These are phyloP conservation scores for Ceratocystiopsis sp. DNA, from an alignment of 2,329 filamentous ascomycete genomes.

Conservation along the genomic window DNA sequence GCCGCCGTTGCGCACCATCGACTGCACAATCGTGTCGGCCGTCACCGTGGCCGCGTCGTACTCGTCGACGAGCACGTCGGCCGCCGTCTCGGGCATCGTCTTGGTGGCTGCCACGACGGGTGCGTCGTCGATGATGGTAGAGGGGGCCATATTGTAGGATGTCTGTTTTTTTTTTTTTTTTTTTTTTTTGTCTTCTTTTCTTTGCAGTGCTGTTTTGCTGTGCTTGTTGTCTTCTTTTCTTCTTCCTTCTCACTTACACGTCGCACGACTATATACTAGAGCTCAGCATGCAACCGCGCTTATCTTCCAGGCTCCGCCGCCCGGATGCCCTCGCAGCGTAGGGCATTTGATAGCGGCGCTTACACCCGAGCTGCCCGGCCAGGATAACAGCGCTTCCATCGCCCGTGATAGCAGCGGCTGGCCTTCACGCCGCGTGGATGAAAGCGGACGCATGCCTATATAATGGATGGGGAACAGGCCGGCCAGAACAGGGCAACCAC, in stretches of 20 bases:
- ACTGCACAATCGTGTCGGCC: neutral
- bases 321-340: no score
- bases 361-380: constrained; percentile 5
- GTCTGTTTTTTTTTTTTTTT: no score
- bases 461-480: no score
- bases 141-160: no score
- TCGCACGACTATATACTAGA: neutral
- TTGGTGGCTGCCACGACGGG: no score
- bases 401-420: constrained; percentile 13
- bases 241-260: neutral
- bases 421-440: constrained; percentile 11
- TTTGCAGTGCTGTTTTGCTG: no score
- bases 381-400: constrained; percentile 14
- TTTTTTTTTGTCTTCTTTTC: no score
- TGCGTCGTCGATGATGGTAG: no score
- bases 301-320: neutral
- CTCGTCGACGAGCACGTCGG: no score
- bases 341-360: neutral
- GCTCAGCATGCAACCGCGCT: neutral
- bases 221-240: neutral
- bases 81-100: no score
- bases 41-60: neutral
- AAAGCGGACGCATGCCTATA: constrained; percentile 1
- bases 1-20: neutral
- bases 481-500: no score